A percentile compares a stretch with the other conserved stretches of the same genome.
phyloP scores from a whole-genome alignment of 2,329 filamentous ascomycete genomes.

The Macrophomina pseudophaseolina region DNA sequence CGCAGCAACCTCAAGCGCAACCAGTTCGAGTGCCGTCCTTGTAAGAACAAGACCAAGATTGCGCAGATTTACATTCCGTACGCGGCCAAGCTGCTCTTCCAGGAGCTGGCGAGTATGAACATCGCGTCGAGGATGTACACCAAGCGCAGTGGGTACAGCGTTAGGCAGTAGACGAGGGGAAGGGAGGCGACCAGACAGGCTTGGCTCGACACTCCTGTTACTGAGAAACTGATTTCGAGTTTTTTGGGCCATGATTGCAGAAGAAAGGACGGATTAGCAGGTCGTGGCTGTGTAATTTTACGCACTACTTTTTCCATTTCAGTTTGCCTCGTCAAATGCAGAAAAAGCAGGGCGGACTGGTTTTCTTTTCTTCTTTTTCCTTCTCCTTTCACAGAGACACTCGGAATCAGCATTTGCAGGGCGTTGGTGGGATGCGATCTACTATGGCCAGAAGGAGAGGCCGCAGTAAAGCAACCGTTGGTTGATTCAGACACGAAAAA shows the following conservation, averaged over 20 bases:
- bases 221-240: too few relatives aligned
- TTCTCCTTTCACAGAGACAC: background rate
- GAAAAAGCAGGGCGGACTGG: background rate
- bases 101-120: constrained; percentile 97
- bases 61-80: constrained; percentile 98
- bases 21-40: constrained; percentile 94
- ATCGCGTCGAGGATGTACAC: constrained; percentile 98
- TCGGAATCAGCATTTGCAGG: constrained; percentile 23
- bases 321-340: background rate
- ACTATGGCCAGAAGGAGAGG: background rate
- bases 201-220: background rate
- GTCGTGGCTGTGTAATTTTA: too few relatives aligned
- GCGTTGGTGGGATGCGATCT: constrained; percentile 21
- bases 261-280: too few relatives aligned
- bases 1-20: constrained; percentile 88
- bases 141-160: constrained; percentile 75
- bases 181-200: background rate
- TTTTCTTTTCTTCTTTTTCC: background rate
- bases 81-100: constrained; percentile 96
- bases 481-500: background rate
- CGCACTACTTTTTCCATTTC: background rate
- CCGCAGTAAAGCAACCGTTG: background rate
- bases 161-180: constrained; percentile 39
- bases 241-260: too few relatives aligned
- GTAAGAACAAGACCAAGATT: constrained; percentile 99